Base-by-base conservation (phyloP, 2,329 filamentous ascomycete species). In the Metarhizium brunneum region DNA sequence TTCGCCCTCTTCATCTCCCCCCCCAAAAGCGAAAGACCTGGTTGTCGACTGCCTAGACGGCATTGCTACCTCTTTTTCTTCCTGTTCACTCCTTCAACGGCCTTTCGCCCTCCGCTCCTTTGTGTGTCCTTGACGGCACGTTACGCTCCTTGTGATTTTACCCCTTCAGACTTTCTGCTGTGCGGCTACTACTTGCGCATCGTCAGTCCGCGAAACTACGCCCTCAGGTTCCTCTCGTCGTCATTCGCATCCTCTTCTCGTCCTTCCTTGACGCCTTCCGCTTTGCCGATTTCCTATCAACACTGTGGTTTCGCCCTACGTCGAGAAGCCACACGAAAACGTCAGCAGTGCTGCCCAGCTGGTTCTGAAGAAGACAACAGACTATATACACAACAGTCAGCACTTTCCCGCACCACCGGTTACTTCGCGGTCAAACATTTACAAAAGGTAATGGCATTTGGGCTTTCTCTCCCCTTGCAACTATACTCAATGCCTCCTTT, bases 341-440 rank as follows among this genome's bases (percentile, higher is more conserved):
- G 32, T 47, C 50, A 58, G 53, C 53, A 57, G 57, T 49, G 47
- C 54, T 56, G 54, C 54, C 57, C 61, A 61, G 59, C 62, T 60
- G 61, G 61, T 62, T 58, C 58, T 62, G 62, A 61, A 59, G 56
- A 54, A 45, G 29, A 25, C 3, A 18, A 36, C 38, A 56, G 47
- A 56, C 54, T 38, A 40, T 49, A 20, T 25, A 38, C 20, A 42
- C 53, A 36, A 29, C 29, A 43, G 11, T 20, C 35, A 18, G 20
- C 6, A 30, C 50, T 29, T 13, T 47, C 3, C 8, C 18, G 13
- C 6, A 47, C 30, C 25, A 4, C 20, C 45, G 30, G 25, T 18
- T 48, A 6, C 30, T 48, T 16, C 45, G 45, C 25, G 7, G 11
- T 10, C 38, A 25, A 4, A 30, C 20, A 40, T 20, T 20, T 20